A percentile compares a stretch with the other conserved stretches of the same genome.
These are phyloP conservation scores for Pseudocercospora vitis DNA, from an alignment of 2,329 filamentous ascomycete species.

Conservation along the genomic window DNA sequence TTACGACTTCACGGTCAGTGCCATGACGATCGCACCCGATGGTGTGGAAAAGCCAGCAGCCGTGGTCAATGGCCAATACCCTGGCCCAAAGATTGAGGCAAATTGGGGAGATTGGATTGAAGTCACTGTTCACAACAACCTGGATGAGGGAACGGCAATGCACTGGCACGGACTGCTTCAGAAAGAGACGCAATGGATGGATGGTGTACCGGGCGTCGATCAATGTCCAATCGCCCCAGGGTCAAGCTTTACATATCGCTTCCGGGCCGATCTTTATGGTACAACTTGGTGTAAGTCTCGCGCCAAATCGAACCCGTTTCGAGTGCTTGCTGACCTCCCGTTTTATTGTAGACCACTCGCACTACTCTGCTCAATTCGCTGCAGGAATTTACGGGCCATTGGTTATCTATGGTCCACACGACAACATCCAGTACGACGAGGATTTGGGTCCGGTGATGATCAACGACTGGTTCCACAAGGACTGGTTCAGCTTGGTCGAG, in stretches of 20 bases:
- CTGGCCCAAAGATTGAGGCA: constrained; percentile 38
- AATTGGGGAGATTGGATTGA: constrained; percentile 41
- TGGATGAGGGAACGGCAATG: constrained; percentile 50
- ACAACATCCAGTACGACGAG: constrained; percentile 45
- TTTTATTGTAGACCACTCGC: constrained; percentile 42
- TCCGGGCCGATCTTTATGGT: constrained; percentile 45
- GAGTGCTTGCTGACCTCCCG: constrained; percentile 31
- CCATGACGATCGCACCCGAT: constrained; percentile 36
- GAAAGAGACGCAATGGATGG: constrained; percentile 55
- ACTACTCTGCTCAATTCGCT: constrained; percentile 46
- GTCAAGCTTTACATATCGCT: constrained; percentile 40
- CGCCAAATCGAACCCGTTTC: no score
- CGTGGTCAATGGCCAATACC: constrained; percentile 38
- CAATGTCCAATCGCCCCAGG: constrained; percentile 49
- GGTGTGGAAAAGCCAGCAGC: constrained; percentile 35
- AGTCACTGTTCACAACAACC: constrained; percentile 39
- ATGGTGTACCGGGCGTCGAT: constrained; percentile 50
- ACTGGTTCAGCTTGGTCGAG: constrained; percentile 36
- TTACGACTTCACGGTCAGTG: constrained; percentile 37
- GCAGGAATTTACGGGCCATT: constrained; percentile 45
- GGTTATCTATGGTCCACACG: constrained; percentile 46
- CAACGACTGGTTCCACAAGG: constrained; percentile 46
- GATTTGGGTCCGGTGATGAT: constrained; percentile 47
- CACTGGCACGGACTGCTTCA: constrained; percentile 54
- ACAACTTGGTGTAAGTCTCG: no score